Percentiles rank a stretch among this genome's conserved stretches.
These are phyloP conservation scores for Nemania bipapillata DNA, from an alignment of 2,329 filamentous ascomycete genomes.

Conservation along the genomic window DNA sequence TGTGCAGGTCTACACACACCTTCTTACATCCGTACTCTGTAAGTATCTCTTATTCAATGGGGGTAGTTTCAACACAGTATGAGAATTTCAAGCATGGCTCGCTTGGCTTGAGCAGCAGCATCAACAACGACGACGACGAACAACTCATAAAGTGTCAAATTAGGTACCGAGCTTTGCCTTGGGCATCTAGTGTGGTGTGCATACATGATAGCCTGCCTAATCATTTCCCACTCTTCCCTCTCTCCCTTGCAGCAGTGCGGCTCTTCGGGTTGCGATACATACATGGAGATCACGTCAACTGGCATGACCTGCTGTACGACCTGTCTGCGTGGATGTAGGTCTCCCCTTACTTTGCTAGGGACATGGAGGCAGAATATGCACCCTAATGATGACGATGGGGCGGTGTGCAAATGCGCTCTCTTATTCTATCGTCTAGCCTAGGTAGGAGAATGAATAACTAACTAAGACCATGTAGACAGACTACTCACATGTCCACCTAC, in stretches of 20 bases:
- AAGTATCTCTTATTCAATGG: not conserved
- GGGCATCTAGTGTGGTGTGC: not conserved
- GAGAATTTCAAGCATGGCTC: not conserved
- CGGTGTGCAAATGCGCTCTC: not conserved
- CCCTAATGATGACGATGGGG: not conserved
- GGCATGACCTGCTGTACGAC: constrained; percentile 10
- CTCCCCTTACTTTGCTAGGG: not conserved
- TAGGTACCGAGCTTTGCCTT: not conserved
- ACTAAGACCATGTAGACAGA: not conserved
- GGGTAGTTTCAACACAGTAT: constrained; percentile 11
- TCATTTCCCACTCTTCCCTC: not conserved
- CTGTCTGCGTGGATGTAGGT: not conserved
- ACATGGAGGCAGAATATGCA: not conserved
- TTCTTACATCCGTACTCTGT: not conserved
- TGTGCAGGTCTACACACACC: not conserved
- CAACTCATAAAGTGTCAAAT: not conserved
- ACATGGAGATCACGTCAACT: constrained; percentile 22
- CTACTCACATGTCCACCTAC: not conserved
- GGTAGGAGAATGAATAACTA: not conserved
- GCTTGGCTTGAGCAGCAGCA: not conserved
- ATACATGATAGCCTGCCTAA: constrained; percentile 2
- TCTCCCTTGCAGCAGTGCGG: constrained; percentile 14
- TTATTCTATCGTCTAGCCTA: not conserved
- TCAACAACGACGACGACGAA: not conserved
- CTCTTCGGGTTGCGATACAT: constrained; percentile 15